Percentiles rank a stretch among this genome's conserved stretches.
phyloP scores from a whole-genome alignment of 805 yeast species.

The Ogataea chonburiensis region DNA sequence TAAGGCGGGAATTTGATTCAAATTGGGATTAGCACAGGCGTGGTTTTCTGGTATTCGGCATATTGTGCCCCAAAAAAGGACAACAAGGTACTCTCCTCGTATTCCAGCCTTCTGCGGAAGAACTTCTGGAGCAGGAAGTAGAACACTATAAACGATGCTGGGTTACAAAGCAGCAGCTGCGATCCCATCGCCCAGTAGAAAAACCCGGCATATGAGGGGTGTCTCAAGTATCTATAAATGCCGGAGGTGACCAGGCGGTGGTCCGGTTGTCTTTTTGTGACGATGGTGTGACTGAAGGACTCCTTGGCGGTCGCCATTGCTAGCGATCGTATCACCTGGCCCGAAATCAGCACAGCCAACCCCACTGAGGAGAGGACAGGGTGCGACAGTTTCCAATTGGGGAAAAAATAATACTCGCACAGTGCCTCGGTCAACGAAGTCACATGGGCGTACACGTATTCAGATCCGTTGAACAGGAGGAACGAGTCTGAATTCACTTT shows the following conservation, averaged over 20 bases:
- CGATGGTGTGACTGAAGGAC: slow-evolving; percentile 82
- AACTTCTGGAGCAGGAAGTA: slow-evolving; percentile 60
- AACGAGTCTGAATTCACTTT: slow-evolving; percentile 72
- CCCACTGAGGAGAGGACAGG: slow-evolving; percentile 42
- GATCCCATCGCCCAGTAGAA: slow-evolving; percentile 92
- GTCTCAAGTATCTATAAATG: slow-evolving; percentile 64
- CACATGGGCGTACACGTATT: slow-evolving; percentile 56
- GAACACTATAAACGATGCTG: slow-evolving; percentile 56
- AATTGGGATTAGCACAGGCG: slow-evolving; percentile 64
- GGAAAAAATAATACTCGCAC: slow-evolving; percentile 42
- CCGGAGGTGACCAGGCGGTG: slow-evolving; percentile 77
- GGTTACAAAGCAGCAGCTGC: slow-evolving; percentile 69
- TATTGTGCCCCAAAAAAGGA: slow-evolving; percentile 74
- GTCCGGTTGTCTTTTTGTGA: slow-evolving; percentile 44
- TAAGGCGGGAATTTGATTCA: slow-evolving; percentile 1
- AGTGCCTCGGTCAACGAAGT: slow-evolving; percentile 52
- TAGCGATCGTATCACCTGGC: slow-evolving; percentile 66
- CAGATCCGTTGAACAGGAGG: slow-evolving; percentile 59
- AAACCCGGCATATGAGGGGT: slow-evolving; percentile 91
- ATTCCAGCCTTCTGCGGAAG: slow-evolving; percentile 62
- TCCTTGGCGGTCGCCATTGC: slow-evolving; percentile 89
- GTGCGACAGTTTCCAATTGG: slow-evolving; percentile 32
- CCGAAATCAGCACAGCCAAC: slow-evolving; percentile 43
- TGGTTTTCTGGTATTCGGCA: slow-evolving; percentile 44
- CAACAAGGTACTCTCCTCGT: slow-evolving; percentile 66